A percentile compares a stretch with the other conserved stretches of the same genome.
These are phyloP conservation scores for Tripterygium wilfordii DNA, from an alignment of 177 flowering plant genomes.

Conservation along the genomic window DNA sequence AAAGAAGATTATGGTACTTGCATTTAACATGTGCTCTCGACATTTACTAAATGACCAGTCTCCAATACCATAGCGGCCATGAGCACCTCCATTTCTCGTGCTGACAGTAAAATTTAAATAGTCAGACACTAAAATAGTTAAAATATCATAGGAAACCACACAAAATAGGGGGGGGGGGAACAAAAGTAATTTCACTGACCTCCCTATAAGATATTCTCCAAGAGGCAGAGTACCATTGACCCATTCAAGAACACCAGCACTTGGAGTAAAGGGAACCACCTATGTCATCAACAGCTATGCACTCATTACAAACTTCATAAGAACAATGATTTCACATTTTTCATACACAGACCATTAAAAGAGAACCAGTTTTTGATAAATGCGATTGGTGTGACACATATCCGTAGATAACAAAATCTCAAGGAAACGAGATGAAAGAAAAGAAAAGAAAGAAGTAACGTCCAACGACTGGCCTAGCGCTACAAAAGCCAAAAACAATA, in stretches of 20 bases:
- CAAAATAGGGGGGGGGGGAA: not conserved
- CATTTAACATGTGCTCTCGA: conserved; percentile 80
- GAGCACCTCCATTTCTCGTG: conserved; percentile 89
- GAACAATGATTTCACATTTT: too few relatives aligned
- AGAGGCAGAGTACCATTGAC: conserved; percentile 94
- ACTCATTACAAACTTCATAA: too few relatives aligned
- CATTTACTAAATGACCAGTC: conserved; percentile 83
- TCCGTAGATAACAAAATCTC: too few relatives aligned
- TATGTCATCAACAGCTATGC: conserved; percentile 23
- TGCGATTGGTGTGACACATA: too few relatives aligned
- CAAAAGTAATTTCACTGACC: conserved; percentile 39
- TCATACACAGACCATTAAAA: too few relatives aligned
- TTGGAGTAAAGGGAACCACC: conserved; percentile 99
- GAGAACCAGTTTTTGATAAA: too few relatives aligned
- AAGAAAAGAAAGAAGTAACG: too few relatives aligned
- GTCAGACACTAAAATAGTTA: not conserved
- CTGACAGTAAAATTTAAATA: conserved; percentile 41
- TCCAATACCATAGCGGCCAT: conserved; percentile 81
- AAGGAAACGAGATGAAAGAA: too few relatives aligned
- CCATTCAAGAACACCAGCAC: conserved; percentile 99
- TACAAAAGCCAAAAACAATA: too few relatives aligned
- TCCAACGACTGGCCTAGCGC: too few relatives aligned
- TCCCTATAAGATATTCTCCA: conserved; percentile 93
- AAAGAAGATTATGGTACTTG: conserved; percentile 23
- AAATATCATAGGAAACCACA: not conserved